Base-by-base conservation (phyloP, 495 filamentous ascomycete species). In the Xylaria acuta region DNA sequence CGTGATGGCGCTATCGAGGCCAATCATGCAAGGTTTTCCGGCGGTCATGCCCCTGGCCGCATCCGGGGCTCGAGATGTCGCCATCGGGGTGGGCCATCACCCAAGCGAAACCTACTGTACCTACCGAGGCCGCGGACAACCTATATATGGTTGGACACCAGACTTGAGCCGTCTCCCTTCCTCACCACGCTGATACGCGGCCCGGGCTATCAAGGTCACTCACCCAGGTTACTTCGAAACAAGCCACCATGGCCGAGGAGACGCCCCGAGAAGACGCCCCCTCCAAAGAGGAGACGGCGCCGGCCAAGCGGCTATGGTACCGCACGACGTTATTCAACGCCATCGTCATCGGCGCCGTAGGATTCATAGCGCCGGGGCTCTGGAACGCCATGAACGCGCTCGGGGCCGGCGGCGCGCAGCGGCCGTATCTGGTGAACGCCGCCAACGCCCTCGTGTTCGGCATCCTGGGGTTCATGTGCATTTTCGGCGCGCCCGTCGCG, bases 301-400 rank as follows among this genome's bases (percentile, higher is more conserved):
- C 56, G 45, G 64, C 45, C 14, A 76, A 70, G 53, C 74, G 75
- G 36, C 64, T 12, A 76, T 83, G 82, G 77, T 89, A 88, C 75
- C 86, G 85, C 65, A 86, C 84, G 51, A 85, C 86, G 34, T 76
- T 88, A 2, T 88, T 86, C 77, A 87, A 89, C 72, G 85, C 86
- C 45, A 82, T 90, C 60, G 76, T 89, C 6, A 82, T 89, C 22
- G 88, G 88, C 16, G 70, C 86, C 43, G 86, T 89, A 49, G 85
- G 83, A 2, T 89, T 90, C 76, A 86, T 86, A 11, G 85, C 88
- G 65, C 87, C 87, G 0, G 88, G 88, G 1, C 86, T 90, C 43
- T 90, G 88, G 88, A 88, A 86, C 59, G 88, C 88, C 2, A 75
- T 89, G 59, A 89, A 86, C 71, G 79, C 79, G 34, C 84, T 87